Conservation (phyloP, 1,284 basidiomycete species). For the Neolentinus lepideus region DNA sequence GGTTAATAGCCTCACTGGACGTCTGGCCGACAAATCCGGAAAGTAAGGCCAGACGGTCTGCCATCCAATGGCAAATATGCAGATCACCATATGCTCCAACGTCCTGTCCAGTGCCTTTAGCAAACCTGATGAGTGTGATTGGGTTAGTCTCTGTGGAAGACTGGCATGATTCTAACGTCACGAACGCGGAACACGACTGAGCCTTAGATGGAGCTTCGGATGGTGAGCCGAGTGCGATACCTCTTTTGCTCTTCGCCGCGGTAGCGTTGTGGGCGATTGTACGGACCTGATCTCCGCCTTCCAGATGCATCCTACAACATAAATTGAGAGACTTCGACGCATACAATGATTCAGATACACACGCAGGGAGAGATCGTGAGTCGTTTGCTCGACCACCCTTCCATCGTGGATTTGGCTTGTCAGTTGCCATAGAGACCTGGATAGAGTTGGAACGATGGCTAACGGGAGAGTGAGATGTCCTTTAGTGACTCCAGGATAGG, state of each 20-base stretch:
- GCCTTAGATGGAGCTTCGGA: no score
- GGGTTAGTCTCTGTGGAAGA: neutral
- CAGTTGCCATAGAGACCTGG: neutral
- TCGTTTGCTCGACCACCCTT: no score
- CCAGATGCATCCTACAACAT: no score
- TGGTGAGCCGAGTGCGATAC: no score
- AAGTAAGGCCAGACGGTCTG: neutral
- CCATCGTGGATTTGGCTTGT: no score
- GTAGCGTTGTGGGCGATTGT: no score
- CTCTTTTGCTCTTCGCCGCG: no score
- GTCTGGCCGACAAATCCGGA: neutral
- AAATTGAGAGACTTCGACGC: no score
- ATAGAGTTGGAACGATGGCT: neutral
- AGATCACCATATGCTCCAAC: neutral
- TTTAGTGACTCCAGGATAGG: neutral
- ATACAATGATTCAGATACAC: no score
- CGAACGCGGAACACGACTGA: no score
- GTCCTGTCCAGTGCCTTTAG: neutral
- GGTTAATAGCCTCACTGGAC: neutral
- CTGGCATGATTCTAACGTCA: neutral
- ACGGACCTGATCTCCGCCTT: no score
- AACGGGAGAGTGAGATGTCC: neutral
- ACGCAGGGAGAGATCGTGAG: no score
- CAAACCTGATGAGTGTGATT: neutral
- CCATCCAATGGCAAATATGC: neutral